Evolutionary conservation across 345 rosid species (phyloP).

Genomic region (Aquilaria yunnanensis): DNA sequence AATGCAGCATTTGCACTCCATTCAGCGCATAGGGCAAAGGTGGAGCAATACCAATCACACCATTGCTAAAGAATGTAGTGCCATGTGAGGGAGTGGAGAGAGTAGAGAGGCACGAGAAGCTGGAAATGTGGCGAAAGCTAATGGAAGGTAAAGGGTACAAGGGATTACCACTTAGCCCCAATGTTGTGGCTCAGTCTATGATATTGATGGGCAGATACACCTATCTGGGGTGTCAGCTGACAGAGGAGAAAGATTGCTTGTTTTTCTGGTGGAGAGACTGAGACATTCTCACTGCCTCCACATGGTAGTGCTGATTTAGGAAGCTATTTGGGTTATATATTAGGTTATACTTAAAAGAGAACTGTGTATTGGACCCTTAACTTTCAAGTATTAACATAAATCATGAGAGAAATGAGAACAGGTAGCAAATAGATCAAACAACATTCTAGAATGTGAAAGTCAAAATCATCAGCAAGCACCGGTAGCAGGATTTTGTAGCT

Average conservation of each 20-base stretch:
- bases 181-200: constrained; percentile 60
- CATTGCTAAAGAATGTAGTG: constrained; percentile 53
- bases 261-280: constrained; percentile 66
- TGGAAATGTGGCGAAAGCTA: constrained; percentile 58
- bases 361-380: no score
- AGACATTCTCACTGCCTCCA: constrained; percentile 55
- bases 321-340: no score
- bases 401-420: no score
- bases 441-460: no score
- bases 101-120: constrained; percentile 51
- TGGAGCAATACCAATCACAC: constrained; percentile 55
- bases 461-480: no score
- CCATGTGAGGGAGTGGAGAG: constrained; percentile 55
- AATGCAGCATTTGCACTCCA: constrained; percentile 46
- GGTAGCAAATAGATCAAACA: no score
- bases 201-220: constrained; percentile 49
- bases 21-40: constrained; percentile 52
- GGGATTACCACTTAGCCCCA: constrained; percentile 47
- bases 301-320: constrained; percentile 43
- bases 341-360: no score
- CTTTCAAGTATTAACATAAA: no score
- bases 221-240: constrained; percentile 56
- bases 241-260: constrained; percentile 68
- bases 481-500: no score
- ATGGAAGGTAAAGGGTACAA: constrained; percentile 66